Percentiles rank a stretch among this genome's conserved stretches.
Conservation (phyloP, 192 early-diverging fungal species). For the Entomortierella lignicola region DNA sequence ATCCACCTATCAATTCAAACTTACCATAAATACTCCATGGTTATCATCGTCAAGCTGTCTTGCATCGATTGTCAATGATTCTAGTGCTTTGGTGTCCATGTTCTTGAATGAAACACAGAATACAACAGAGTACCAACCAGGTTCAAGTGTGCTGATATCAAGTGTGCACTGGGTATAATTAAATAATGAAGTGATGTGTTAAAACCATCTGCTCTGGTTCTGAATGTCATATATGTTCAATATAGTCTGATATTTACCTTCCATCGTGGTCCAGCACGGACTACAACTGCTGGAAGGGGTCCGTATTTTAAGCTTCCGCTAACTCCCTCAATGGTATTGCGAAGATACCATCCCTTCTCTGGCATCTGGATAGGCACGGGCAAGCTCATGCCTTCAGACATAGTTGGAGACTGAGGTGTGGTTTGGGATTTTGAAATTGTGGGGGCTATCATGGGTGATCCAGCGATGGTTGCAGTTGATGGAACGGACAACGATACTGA, state of each 20-base stretch:
- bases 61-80: constrained; percentile 16
- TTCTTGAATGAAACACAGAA: constrained; percentile 22
- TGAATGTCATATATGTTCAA: too few relatives aligned
- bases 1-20: too few relatives aligned
- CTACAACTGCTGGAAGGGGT: constrained; percentile 9
- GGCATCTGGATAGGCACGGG: not conserved
- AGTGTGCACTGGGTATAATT: constrained; percentile 4
- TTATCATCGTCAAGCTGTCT: constrained; percentile 22
- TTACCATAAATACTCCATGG: constrained; percentile 19
- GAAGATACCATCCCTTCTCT: constrained; percentile 18
- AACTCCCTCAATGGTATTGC: constrained; percentile 14
- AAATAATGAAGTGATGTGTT: too few relatives aligned
- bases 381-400: not conserved
- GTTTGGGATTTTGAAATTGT: not conserved
- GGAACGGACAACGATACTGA: not conserved
- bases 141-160: constrained; percentile 1
- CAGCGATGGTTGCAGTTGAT: not conserved
- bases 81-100: constrained; percentile 14
- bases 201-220: too few relatives aligned
- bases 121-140: constrained; percentile 28
- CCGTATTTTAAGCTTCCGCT: constrained; percentile 8
- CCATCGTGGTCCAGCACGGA: constrained; percentile 17
- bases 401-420: not conserved
- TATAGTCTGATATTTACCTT: too few relatives aligned
- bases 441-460: not conserved